Percentiles rank a stretch among this genome's conserved stretches.
These are phyloP conservation scores for Pseudogymnoascus destructans DNA, from an alignment of 2,329 filamentous ascomycete genomes.

Conservation along the genomic window DNA sequence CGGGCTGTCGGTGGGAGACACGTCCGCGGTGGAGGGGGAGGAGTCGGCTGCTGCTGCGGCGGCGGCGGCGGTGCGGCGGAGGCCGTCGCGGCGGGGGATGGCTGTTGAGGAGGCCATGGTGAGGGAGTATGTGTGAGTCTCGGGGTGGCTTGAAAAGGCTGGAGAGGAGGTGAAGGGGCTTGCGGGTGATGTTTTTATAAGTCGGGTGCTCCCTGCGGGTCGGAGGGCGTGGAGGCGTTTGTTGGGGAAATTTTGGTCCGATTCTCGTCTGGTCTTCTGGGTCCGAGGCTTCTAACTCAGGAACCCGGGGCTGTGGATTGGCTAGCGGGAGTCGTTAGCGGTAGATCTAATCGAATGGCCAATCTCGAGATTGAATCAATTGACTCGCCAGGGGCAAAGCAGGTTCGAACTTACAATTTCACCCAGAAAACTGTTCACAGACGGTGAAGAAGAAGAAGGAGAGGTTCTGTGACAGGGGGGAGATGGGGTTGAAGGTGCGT, in stretches of 20 bases:
- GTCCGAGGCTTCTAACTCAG: neutral
- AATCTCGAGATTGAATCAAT: neutral
- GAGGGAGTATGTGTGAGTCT: neutral
- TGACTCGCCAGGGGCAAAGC: neutral
- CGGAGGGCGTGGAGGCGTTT: neutral
- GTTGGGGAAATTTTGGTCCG: neutral
- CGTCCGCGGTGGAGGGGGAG: conserved; percentile 41
- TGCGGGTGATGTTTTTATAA: neutral
- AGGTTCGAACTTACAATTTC: neutral
- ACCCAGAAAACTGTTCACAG: neutral
- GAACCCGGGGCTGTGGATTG: neutral
- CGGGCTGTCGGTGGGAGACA: conserved; percentile 47
- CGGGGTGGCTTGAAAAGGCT: neutral
- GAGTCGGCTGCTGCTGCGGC: conserved; percentile 19
- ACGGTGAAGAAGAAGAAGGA: neutral
- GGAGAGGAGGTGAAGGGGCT: neutral
- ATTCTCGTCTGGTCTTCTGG: neutral
- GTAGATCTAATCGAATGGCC: neutral
- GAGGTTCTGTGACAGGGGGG: neutral
- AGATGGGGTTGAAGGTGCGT: neutral
- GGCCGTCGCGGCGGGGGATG: conserved; percentile 16
- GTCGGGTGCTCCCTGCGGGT: neutral
- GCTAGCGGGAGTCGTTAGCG: neutral
- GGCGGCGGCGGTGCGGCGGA: conserved; percentile 21
- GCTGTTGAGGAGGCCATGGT: conserved; percentile 25